These are phyloP conservation scores for Leptodermis oblonga DNA, from an alignment of 257 asterid species.

Conservation along the genomic window DNA sequence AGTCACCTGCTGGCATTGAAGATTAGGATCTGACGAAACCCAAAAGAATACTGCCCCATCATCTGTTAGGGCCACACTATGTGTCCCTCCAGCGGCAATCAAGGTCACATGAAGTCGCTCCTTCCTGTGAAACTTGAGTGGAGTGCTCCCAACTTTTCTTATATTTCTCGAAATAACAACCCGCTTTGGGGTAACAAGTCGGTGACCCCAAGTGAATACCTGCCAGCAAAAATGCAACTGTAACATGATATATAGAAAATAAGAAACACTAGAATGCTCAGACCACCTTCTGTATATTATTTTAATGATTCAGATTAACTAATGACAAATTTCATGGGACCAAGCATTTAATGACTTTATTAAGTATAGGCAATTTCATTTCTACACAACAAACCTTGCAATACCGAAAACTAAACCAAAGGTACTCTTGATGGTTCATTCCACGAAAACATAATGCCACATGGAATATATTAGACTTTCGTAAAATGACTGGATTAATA, in stretches of 20 bases:
- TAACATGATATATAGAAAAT: background rate
- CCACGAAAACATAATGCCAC: background rate
- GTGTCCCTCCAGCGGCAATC: slow-evolving; percentile 85
- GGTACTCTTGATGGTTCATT: background rate
- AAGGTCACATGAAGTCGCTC: slow-evolving; percentile 71
- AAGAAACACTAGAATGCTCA: background rate
- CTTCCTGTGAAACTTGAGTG: slow-evolving; percentile 77
- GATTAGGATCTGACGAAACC: slow-evolving; percentile 84
- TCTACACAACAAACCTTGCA: background rate
- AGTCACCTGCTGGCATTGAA: slow-evolving; percentile 69
- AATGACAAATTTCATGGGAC: background rate
- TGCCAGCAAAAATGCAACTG: slow-evolving; percentile 24
- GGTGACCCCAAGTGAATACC: slow-evolving; percentile 99
- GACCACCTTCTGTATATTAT: background rate
- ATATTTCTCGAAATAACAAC: slow-evolving; percentile 63
- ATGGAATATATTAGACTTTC: background rate
- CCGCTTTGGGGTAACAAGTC: slow-evolving; percentile 88
- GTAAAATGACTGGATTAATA: background rate
- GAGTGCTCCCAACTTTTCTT: slow-evolving; percentile 55
- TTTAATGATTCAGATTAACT: background rate
- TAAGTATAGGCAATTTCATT: background rate
- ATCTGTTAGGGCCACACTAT: slow-evolving; percentile 81
- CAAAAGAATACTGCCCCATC: slow-evolving; percentile 93
- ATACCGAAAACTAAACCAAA: no score
- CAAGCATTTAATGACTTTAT: background rate